Conservation (phyloP, 192 early-diverging fungal species). For the Coemansia reversa region DNA sequence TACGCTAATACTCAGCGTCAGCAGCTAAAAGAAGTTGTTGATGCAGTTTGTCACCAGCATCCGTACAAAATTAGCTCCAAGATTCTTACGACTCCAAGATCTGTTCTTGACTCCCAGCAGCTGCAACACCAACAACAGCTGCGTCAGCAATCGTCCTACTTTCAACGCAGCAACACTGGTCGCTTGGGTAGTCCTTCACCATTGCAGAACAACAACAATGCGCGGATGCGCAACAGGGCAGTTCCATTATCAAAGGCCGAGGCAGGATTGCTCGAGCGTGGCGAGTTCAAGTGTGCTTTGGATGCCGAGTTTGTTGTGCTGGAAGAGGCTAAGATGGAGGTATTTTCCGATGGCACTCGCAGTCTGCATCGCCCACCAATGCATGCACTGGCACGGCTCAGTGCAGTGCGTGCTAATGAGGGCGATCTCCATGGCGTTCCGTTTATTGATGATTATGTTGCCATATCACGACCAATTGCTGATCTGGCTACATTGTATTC, state of each 20-base stretch:
- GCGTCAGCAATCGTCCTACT: neutral
- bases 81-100: conserved; percentile 35
- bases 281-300: conserved; percentile 60
- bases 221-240: conserved; percentile 35
- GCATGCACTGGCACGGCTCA: conserved; percentile 84
- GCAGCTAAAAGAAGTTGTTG: conserved; percentile 1
- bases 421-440: conserved; percentile 71
- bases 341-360: conserved; percentile 89
- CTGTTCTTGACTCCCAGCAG: conserved; percentile 25
- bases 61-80: conserved; percentile 42
- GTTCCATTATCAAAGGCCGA: conserved; percentile 34
- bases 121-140: neutral
- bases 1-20: conserved; percentile 18
- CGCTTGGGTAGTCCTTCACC: neutral
- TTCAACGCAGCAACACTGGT: neutral
- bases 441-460: conserved; percentile 98
- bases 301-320: conserved; percentile 97
- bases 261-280: conserved; percentile 29
- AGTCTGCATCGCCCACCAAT: conserved; percentile 77
- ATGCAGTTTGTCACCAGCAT: neutral
- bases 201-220: neutral
- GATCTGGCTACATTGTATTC: conserved; percentile 93
- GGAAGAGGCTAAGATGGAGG: conserved; percentile 81
- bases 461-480: conserved; percentile 75
- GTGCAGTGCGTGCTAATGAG: conserved; percentile 78